Evolutionary conservation across 345 rosid genomes (phyloP), one percentile per base, ranked within the genome.

Genomic region (Euclidium syriacum): DNA sequence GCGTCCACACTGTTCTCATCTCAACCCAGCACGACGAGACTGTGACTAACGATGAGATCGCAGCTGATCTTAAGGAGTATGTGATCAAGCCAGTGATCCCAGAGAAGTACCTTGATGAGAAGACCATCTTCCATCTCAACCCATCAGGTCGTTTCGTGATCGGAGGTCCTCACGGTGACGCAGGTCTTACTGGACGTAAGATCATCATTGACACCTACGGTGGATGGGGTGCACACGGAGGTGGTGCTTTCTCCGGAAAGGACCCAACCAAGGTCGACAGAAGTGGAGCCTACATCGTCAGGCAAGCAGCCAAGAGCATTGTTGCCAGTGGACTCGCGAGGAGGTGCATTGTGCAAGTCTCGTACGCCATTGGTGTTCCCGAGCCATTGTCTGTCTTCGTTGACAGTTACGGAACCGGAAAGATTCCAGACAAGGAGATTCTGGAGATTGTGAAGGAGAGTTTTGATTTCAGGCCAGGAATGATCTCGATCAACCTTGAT

Each of bases 221-320:
- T 54, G 91, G 89, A 0, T 79, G 88, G 91, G 91, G 91, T 6
- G 95, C 95, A 22, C 95, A 81, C 18, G 87, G 88, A 46, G 95
- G 88, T 1, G 95, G 91, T n/a, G 86, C 95, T 18, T 87, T 87
- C 85, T 83, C 91, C 0, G 88, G 95, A 1, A 87, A 87, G 40
- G 95, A 87, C 71, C 91, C 88, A 0, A 87, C 85, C 27, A 85
- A 85, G 78, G 88, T 87, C 18, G 95, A 87, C 25, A 77, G 95
- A 54, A 87, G 89, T 25, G 89, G 91, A 0, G 91, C 91, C 2
- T 87, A 85, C 77, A 81, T 87, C 2, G 91, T 85, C 4, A 81
- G 77, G 56, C 77, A 73, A 29, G 77, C 77, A 8, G 77, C 77
- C 33, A 73, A 73, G 77, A 73, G 77, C 38, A 62, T 73, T 62